phyloP scores from a whole-genome alignment of 1,284 basidiomycete genomes.

The Leccinum glutinopallens region DNA sequence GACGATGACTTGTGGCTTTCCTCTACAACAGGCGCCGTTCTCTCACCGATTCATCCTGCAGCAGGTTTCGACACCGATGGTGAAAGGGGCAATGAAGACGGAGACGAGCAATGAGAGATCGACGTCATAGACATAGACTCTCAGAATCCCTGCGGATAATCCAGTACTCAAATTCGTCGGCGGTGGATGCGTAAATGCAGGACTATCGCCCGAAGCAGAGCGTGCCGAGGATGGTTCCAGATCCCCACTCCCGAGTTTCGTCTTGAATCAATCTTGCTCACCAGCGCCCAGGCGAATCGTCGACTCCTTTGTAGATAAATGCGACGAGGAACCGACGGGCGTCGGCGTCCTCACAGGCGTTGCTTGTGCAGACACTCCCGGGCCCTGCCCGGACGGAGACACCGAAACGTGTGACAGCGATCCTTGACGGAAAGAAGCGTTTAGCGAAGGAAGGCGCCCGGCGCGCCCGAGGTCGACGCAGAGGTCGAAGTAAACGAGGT shows the following conservation, averaged over 20 bases:
- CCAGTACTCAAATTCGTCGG: constrained; percentile 16
- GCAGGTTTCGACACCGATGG: constrained; percentile 10
- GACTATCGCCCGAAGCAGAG: constrained; percentile 9
- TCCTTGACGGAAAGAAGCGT: constrained; percentile 28
- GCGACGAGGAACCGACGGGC: constrained; percentile 13
- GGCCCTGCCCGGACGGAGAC: constrained; percentile 11
- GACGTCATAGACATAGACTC: constrained; percentile 19
- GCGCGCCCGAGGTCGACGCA: constrained; percentile 1
- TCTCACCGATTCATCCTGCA: constrained; percentile 1
- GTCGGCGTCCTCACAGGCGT: neutral
- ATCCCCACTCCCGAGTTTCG: too few relatives aligned
- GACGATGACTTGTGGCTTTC: neutral
- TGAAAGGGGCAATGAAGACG: constrained; percentile 24
- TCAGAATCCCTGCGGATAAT: constrained; percentile 35
- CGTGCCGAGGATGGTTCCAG: neutral
- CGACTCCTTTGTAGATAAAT: constrained; percentile 4
- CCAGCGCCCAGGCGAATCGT: neutral
- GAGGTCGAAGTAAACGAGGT: constrained; percentile 1
- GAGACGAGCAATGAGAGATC: constrained; percentile 28
- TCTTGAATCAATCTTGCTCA: too few relatives aligned
- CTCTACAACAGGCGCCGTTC: neutral
- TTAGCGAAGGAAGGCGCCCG: constrained; percentile 26
- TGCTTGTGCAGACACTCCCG: neutral
- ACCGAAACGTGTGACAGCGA: neutral
- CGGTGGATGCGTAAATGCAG: constrained; percentile 11